These are phyloP conservation scores for Hypoxylon rubiginosum DNA, from an alignment of 2,329 filamentous ascomycete species.

Conservation along the genomic window DNA sequence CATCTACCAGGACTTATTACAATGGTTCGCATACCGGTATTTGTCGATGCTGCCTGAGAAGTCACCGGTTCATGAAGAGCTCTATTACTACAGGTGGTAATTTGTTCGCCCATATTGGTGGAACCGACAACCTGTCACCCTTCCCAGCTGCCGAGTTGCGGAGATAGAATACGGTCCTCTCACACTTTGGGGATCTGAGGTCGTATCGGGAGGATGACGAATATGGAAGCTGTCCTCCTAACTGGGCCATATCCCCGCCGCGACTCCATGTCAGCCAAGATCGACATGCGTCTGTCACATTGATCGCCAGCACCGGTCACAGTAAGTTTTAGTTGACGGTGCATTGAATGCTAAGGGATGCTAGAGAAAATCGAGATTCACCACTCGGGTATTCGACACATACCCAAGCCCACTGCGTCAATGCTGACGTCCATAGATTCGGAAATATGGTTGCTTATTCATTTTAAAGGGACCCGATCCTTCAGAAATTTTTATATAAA, in stretches of 20 bases:
- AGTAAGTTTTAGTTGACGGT: constrained; percentile 26
- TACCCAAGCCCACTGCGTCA: constrained; percentile 8
- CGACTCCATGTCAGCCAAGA: constrained; percentile 30
- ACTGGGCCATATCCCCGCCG: constrained; percentile 31
- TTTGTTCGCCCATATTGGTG: not conserved
- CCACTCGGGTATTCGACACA: not conserved
- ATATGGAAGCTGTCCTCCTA: constrained; percentile 31
- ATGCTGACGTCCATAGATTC: not conserved
- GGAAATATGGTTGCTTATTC: not conserved
- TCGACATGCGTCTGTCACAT: constrained; percentile 8
- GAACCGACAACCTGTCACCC: constrained; percentile 4
- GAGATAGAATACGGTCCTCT: not conserved
- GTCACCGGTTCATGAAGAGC: not conserved
- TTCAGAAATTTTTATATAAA: constrained; percentile 12
- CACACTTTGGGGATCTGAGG: constrained; percentile 19
- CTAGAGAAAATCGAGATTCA: no score
- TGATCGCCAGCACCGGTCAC: constrained; percentile 9
- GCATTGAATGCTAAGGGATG: not conserved
- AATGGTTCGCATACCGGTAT: not conserved
- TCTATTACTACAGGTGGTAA: not conserved
- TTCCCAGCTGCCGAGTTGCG: not conserved
- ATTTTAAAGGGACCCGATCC: not conserved
- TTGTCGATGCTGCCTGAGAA: not conserved
- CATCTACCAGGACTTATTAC: not conserved
- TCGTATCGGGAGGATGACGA: constrained; percentile 33